Evolutionary conservation across 2,329 filamentous ascomycete species (phyloP), one percentile per base, ranked within the genome.

Genomic region (Venturia carpophila): DNA sequence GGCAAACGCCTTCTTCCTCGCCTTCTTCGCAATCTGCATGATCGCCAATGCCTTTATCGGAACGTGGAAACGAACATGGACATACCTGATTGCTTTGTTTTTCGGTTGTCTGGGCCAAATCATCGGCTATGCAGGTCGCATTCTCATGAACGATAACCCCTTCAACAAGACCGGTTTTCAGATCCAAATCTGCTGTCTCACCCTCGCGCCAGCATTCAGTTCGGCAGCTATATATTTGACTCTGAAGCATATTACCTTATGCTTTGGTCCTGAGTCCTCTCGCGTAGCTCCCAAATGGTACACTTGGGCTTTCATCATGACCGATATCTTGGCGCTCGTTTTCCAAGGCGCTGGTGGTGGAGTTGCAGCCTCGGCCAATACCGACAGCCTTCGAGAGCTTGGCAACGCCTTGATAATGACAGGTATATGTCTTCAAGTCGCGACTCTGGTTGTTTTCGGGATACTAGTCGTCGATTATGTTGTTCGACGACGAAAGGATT

Each of bases 141-240:
- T 81, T 55, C 75, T 80, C 27, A 77, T 86, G 52, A 73, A 80
- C 70, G 60, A 73, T 56, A 83, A 84, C 73, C 83, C 84, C 3
- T 87, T 82, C 80, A 75, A 83, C 73, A 70, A 77, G 17, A 67
- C 75, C 64, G 79, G 80, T 66, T 87, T 87, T 75, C 74, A 85
- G 72, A 79, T 82, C 58, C 83, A 86, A 67, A 85, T 87, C 72
- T 80, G 79, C 74, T 77, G 79, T 73, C 83, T 85, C 75, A 82
- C 85, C 73, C 78, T 85, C 62, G 82, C 77, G n/a, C 83, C 83
- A 42, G 70, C 84, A 39, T 79, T 87, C 66, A 77, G 87, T 73
- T 85, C 84, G 74, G 83, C 84, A 68, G 81, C 79, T 70, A 82
- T 87, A 73, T 88, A 87, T 76, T 80, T 88, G 34, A 86, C 83